Conservation (phyloP, 148 eudicot species). For the Vaccinium darrowii region DNA sequence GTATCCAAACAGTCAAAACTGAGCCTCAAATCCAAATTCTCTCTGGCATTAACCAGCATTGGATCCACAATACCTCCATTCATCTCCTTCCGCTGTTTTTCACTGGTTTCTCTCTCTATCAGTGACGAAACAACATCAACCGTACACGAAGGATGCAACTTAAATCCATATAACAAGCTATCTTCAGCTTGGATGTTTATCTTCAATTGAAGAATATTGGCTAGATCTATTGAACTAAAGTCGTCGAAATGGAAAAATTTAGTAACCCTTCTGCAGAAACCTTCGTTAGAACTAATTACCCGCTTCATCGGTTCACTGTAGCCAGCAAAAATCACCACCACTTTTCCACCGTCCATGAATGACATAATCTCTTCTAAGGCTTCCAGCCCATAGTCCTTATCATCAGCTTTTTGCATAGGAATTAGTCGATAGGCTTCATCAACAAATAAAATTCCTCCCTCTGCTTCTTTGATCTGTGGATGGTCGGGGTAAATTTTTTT, state of each 20-base stretch:
- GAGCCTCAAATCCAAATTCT: slow-evolving; percentile 85
- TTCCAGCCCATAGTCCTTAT: slow-evolving; percentile 95
- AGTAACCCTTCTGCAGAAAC: slow-evolving; percentile 94
- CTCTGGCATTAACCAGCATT: slow-evolving; percentile 86
- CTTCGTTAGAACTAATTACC: slow-evolving; percentile 92
- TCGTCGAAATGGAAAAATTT: slow-evolving; percentile 88
- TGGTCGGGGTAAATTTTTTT: not conserved
- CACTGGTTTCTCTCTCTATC: slow-evolving; percentile 77
- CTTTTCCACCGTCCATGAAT: slow-evolving; percentile 91
- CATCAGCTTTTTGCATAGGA: slow-evolving; percentile 96
- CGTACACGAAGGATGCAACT: slow-evolving; percentile 67
- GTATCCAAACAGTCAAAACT: slow-evolving; percentile 82
- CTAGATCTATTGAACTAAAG: slow-evolving; percentile 67
- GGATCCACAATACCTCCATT: slow-evolving; percentile 94
- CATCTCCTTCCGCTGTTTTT: slow-evolving; percentile 78
- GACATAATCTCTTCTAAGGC: slow-evolving; percentile 99
- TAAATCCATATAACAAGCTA: slow-evolving; percentile 78
- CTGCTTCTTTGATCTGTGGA: slow-evolving; percentile 88
- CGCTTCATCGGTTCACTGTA: slow-evolving; percentile 98
- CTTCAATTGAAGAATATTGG: slow-evolving; percentile 72
- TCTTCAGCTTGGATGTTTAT: slow-evolving; percentile 65
- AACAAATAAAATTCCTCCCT: slow-evolving; percentile 95
- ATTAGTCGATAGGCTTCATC: slow-evolving; percentile 97
- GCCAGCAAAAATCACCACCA: slow-evolving; percentile 95
- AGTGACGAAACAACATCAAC: slow-evolving; percentile 54